Evolutionary conservation across 1,139 yeast genomes (phyloP).

Genomic region (Debaryomyces fabryi): DNA sequence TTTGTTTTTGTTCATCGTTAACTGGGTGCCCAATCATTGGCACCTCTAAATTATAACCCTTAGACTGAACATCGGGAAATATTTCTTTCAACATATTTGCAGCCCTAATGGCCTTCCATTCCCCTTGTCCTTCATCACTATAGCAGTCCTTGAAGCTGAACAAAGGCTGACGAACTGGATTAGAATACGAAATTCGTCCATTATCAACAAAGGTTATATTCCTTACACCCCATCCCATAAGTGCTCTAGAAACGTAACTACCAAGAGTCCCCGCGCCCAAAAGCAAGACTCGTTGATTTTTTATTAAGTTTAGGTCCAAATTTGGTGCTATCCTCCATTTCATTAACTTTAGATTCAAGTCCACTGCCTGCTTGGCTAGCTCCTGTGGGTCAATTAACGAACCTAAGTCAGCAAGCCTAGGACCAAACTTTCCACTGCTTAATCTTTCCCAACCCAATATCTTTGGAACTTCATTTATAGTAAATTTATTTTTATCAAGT

Average conservation of each 20-base stretch:
- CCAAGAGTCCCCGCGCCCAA: slow-evolving; percentile 98
- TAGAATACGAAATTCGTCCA: slow-evolving; percentile 85
- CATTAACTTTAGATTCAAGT: slow-evolving; percentile 86
- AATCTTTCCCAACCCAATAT: slow-evolving; percentile 92
- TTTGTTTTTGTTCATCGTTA: slow-evolving; percentile 49
- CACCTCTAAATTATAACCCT: slow-evolving; percentile 68
- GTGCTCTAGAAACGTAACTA: slow-evolving; percentile 80
- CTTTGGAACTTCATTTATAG: slow-evolving; percentile 28
- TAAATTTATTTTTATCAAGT: slow-evolving; percentile 18
- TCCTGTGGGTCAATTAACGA: slow-evolving; percentile 76
- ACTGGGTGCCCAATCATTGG: slow-evolving; percentile 97
- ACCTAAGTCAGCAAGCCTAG: slow-evolving; percentile 82
- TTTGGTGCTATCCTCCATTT: slow-evolving; percentile 95
- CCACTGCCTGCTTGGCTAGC: slow-evolving; percentile 89
- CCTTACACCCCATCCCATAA: slow-evolving; percentile 93
- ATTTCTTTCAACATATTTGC: slow-evolving; percentile 70
- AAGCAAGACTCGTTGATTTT: slow-evolving; percentile 63
- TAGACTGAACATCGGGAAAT: slow-evolving; percentile 73
- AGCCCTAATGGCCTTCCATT: slow-evolving; percentile 73
- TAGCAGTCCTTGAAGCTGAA: slow-evolving; percentile 76
- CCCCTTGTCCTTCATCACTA: slow-evolving; percentile 60
- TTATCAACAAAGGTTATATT: slow-evolving; percentile 86
- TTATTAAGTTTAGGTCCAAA: slow-evolving; percentile 66
- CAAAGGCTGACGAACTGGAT: slow-evolving; percentile 93
- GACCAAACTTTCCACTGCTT: slow-evolving; percentile 68